Percentiles rank a stretch among this genome's conserved stretches.
Evolutionary conservation across 208 protist genomes (phyloP).

Genomic region (Leishmania gerbilli): DNA sequence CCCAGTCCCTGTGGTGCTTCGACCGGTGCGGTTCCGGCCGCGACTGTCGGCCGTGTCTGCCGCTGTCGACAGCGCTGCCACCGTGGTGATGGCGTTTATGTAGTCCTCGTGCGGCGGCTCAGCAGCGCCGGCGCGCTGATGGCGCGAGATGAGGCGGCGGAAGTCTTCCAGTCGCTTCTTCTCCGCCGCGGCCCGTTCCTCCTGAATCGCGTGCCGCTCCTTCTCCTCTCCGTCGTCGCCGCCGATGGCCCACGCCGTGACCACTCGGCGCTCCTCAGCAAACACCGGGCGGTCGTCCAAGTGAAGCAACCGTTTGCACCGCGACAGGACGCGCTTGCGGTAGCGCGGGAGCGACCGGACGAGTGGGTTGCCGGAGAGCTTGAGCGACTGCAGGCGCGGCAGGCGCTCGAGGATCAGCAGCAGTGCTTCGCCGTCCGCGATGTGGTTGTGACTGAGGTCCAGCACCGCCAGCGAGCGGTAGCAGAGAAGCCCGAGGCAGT

Average conservation of each 20-base stretch:
- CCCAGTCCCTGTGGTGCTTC: neutral
- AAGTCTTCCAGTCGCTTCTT: slow-evolving; percentile 81
- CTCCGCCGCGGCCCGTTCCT: slow-evolving; percentile 40
- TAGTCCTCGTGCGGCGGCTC: slow-evolving; percentile 25
- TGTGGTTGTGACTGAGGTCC: slow-evolving; percentile 93
- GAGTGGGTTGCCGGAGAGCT: slow-evolving; percentile 90
- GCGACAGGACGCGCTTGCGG: slow-evolving; percentile 83
- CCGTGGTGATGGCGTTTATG: slow-evolving; percentile 31
- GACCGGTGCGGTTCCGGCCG: neutral
- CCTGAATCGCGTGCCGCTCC: slow-evolving; percentile 63
- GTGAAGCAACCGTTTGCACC: slow-evolving; percentile 72
- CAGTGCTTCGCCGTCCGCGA: slow-evolving; percentile 80
- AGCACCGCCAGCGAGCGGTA: slow-evolving; percentile 75
- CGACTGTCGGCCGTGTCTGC: slow-evolving; percentile 7
- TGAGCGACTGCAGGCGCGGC: slow-evolving; percentile 78
- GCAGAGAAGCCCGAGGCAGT: slow-evolving; percentile 67
- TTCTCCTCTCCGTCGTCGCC: slow-evolving; percentile 74
- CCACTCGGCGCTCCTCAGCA: slow-evolving; percentile 81
- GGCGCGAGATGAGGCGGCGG: slow-evolving; percentile 50
- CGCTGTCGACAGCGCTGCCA: slow-evolving; percentile 18
- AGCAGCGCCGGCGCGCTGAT: neutral
- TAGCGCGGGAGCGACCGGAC: slow-evolving; percentile 81
- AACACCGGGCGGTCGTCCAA: slow-evolving; percentile 94
- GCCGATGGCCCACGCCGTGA: slow-evolving; percentile 83
- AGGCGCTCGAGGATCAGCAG: slow-evolving; percentile 85